phyloP scores from a whole-genome alignment of 1,139 yeast species.

The Saccharomyces pastorianus region DNA sequence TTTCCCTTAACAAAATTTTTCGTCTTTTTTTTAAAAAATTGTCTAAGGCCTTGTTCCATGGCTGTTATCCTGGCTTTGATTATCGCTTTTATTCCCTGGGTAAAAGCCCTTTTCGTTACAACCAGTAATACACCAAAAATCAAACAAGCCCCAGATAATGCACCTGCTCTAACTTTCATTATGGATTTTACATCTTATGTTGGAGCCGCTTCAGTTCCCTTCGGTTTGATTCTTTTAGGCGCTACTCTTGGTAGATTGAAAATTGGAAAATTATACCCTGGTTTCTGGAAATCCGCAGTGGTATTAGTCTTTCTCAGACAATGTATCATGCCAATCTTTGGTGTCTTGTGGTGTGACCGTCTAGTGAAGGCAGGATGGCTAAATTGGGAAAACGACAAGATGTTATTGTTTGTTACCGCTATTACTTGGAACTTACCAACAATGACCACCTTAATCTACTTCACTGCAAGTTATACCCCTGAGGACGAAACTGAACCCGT shows the following conservation, averaged over 20 bases:
- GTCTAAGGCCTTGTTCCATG: slow-evolving; percentile 54
- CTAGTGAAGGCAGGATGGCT: slow-evolving; percentile 44
- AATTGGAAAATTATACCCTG: slow-evolving; percentile 51
- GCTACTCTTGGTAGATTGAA: slow-evolving; percentile 75
- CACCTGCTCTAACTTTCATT: slow-evolving; percentile 74
- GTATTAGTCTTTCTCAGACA: slow-evolving; percentile 41
- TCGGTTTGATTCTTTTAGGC: slow-evolving; percentile 73
- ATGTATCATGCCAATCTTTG: slow-evolving; percentile 53
- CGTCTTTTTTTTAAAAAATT: slow-evolving; percentile 38
- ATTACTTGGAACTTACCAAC: slow-evolving; percentile 62
- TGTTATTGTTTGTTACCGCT: slow-evolving; percentile 59
- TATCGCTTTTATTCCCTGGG: slow-evolving; percentile 74
- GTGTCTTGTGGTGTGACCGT: slow-evolving; percentile 48
- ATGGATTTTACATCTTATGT: slow-evolving; percentile 73
- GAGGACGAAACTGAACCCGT: slow-evolving; percentile 48
- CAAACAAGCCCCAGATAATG: slow-evolving; percentile 66
- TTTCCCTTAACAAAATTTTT: slow-evolving; percentile 10
- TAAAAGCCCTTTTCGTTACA: slow-evolving; percentile 59
- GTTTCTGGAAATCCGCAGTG: slow-evolving; percentile 59
- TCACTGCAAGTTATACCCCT: slow-evolving; percentile 72
- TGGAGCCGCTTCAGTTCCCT: slow-evolving; percentile 83
- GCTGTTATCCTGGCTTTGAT: slow-evolving; percentile 49
- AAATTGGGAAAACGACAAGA: slow-evolving; percentile 42
- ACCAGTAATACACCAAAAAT: slow-evolving; percentile 29
- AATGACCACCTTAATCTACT: slow-evolving; percentile 63